These are phyloP conservation scores for Fusarium zealandicum DNA, from an alignment of 2,329 filamentous ascomycete species.

Conservation along the genomic window DNA sequence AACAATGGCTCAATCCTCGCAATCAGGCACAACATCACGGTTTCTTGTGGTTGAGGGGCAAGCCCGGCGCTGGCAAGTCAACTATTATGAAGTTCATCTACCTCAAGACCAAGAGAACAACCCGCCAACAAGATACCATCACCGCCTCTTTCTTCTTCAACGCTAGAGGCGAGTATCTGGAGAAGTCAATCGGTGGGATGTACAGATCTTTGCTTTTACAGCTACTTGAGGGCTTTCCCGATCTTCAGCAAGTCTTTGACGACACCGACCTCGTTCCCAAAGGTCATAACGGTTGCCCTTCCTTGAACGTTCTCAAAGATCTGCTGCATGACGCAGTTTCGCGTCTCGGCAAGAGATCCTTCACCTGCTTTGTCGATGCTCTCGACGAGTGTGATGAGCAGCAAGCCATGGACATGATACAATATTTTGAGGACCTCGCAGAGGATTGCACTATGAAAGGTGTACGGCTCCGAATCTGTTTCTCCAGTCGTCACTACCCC, in stretches of 20 bases:
- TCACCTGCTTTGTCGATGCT: slow-evolving; percentile 49
- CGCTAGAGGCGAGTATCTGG: slow-evolving; percentile 52
- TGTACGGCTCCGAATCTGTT: slow-evolving; percentile 46
- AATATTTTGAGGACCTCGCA: slow-evolving; percentile 50
- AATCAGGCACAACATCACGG: slow-evolving; percentile 28
- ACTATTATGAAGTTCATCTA: slow-evolving; percentile 54
- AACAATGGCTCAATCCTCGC: slow-evolving; percentile 5
- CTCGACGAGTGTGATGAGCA: slow-evolving; percentile 57
- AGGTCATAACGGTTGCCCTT: fast-evolving
- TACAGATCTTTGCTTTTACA: slow-evolving; percentile 59
- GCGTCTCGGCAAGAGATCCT: fast-evolving
- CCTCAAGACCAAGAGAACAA: slow-evolving; percentile 3
- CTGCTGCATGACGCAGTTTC: not conserved
- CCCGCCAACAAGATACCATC: fast-evolving
- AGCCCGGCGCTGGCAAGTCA: slow-evolving; percentile 56
- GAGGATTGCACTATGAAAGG: slow-evolving; percentile 29
- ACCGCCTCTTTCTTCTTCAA: slow-evolving; percentile 60
- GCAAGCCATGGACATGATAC: slow-evolving; percentile 51
- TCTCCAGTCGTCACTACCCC: slow-evolving; percentile 59
- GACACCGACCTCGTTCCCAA: fast-evolving
- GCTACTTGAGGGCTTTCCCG: slow-evolving; percentile 47
- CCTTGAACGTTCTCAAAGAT: not conserved
- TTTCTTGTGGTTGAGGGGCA: slow-evolving; percentile 57
- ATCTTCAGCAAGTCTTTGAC: slow-evolving; percentile 47
- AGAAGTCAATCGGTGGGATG: slow-evolving; percentile 56